Conservation (phyloP, 306 rosid genomes). For the Gynostemma pentaphyllum region DNA sequence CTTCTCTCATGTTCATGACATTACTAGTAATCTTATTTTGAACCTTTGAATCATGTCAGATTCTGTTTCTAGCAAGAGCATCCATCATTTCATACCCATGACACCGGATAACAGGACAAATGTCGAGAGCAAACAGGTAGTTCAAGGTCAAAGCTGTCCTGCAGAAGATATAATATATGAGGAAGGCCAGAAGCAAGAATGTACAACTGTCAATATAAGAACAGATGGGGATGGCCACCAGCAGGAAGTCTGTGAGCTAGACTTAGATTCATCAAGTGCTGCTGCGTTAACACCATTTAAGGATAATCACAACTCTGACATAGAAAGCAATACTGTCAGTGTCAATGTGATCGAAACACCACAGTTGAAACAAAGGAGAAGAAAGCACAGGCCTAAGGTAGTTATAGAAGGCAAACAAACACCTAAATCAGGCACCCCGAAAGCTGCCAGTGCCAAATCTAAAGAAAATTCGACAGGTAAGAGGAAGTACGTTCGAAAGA, state of each 20-base stretch:
- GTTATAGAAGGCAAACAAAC: conserved; percentile 55
- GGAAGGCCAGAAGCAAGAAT: conserved; percentile 18
- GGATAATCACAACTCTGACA: conserved; percentile 26
- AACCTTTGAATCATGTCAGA: neutral
- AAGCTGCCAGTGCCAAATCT: conserved; percentile 27
- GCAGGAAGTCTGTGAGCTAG: conserved; percentile 21
- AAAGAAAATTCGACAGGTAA: conserved; percentile 18
- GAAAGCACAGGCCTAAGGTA: conserved; percentile 82
- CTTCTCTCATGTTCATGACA: neutral
- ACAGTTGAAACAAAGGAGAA: conserved; percentile 39
- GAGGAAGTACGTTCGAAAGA: conserved; percentile 8
- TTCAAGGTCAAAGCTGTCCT: conserved; percentile 8
- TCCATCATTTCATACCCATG: conserved; percentile 29
- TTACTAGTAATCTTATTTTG: neutral
- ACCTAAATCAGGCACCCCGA: conserved; percentile 30
- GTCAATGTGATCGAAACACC: conserved; percentile 37
- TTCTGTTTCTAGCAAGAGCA: conserved; percentile 17
- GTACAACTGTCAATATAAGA: conserved; percentile 8
- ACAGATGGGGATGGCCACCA: conserved; percentile 15
- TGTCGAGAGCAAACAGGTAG: conserved; percentile 23
- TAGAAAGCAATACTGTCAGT: conserved; percentile 16
- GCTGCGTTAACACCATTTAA: conserved; percentile 22
- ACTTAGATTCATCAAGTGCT: conserved; percentile 19
- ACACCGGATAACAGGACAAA: conserved; percentile 29
- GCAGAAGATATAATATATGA: conserved; percentile 14